Percentiles rank a stretch among this genome's conserved stretches.
Conservation (phyloP, 1,284 basidiomycete species). For the Cystobasidiaceae sp. region DNA sequence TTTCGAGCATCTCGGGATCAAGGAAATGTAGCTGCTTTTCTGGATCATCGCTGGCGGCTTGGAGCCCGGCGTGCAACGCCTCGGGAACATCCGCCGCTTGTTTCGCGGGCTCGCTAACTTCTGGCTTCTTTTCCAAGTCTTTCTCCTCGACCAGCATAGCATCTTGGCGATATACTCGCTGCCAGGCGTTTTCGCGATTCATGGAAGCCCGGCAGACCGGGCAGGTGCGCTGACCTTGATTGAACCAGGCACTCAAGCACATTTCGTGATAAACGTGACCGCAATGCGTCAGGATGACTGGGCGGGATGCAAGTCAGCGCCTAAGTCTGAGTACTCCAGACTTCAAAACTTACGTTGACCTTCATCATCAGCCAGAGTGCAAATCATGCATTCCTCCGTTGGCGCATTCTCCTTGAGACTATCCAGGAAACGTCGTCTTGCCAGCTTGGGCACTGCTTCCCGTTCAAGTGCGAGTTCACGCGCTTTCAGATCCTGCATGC, state of each 20-base stretch:
- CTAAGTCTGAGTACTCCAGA: not conserved
- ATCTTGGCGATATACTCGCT: not conserved
- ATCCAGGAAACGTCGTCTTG: slow-evolving; percentile 37
- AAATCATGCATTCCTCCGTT: slow-evolving; percentile 36
- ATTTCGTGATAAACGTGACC: slow-evolving; percentile 26
- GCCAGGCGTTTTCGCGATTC: slow-evolving; percentile 7
- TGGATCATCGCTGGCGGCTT: slow-evolving; percentile 2
- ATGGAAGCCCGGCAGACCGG: slow-evolving; percentile 25
- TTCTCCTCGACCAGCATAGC: not conserved
- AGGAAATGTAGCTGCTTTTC: slow-evolving; percentile 25
- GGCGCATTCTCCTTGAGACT: slow-evolving; percentile 31
- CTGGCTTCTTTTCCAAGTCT: not conserved
- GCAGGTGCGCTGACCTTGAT: too few relatives aligned
- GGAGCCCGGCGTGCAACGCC: not conserved
- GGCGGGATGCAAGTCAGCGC: too few relatives aligned
- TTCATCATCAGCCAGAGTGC: slow-evolving; percentile 26
- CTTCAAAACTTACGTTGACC: not conserved
- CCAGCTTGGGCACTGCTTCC: not conserved
- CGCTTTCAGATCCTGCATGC: slow-evolving; percentile 31
- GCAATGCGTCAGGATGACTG: slow-evolving; percentile 27
- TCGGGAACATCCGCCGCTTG: not conserved
- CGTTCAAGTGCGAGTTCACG: slow-evolving; percentile 16
- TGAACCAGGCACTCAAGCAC: slow-evolving; percentile 21
- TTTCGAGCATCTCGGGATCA: slow-evolving; percentile 17
- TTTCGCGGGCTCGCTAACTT: not conserved